phyloP scores from a whole-genome alignment of 768 basidiomycete species.

The Chalciporus pseudorubinellus region DNA sequence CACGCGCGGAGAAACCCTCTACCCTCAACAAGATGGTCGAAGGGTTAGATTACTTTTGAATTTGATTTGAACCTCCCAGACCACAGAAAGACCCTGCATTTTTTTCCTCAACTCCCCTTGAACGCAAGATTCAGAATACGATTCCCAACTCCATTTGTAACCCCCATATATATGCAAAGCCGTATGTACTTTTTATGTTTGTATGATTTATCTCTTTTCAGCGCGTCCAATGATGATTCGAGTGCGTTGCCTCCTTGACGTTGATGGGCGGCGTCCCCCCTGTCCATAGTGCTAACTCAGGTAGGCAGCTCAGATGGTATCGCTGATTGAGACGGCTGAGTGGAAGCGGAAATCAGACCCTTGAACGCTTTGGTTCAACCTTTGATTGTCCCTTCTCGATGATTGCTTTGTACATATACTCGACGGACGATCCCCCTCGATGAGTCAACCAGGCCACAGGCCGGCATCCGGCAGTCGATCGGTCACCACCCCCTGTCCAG shows the following conservation, averaged over 20 bases:
- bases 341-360: background rate
- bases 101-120: constrained; percentile 4
- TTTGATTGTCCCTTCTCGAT: background rate
- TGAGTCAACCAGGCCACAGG: background rate
- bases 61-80: constrained; percentile 29
- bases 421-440: background rate
- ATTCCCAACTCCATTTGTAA: background rate
- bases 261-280: background rate
- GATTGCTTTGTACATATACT: background rate
- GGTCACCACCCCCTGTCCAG: too few species aligned
- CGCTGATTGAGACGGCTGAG: background rate
- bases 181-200: constrained; percentile 19
- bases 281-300: background rate
- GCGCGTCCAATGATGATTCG: background rate
- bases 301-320: background rate
- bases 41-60: constrained; percentile 30
- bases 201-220: background rate
- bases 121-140: background rate
- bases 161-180: background rate
- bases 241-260: background rate
- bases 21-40: constrained; percentile 21
- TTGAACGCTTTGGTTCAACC: background rate
- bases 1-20: background rate
- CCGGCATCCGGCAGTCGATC: background rate
- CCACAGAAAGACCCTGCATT: background rate